Conservation (phyloP, 148 eudicot genomes). For the Dianthus caryophyllus region DNA sequence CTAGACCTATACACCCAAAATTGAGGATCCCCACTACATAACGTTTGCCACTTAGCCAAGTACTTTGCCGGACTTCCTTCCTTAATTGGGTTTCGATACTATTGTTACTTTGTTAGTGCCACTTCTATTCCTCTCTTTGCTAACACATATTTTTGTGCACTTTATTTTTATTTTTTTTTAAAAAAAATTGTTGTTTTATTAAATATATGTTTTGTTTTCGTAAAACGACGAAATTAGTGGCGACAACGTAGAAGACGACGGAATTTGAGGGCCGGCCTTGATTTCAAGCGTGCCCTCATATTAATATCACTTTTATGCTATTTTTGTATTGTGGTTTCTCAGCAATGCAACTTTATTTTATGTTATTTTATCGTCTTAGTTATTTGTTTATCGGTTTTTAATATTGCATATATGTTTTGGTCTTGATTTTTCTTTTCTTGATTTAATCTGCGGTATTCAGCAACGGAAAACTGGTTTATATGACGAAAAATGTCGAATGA, state of each 20-base stretch:
- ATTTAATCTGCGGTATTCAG: no score
- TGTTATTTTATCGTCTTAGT: no score
- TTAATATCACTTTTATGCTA: slow-evolving; percentile 1
- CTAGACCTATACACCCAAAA: slow-evolving; percentile 16
- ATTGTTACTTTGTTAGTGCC: slow-evolving; percentile 17
- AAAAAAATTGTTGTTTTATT: no score
- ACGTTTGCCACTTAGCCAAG: slow-evolving; percentile 12
- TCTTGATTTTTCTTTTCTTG: no score
- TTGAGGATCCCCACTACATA: slow-evolving; percentile 32
- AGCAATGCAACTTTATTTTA: not conserved
- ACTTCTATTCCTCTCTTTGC: slow-evolving; percentile 8
- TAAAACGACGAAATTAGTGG: slow-evolving; percentile 34
- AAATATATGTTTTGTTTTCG: slow-evolving; percentile 12
- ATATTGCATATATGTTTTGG: no score
- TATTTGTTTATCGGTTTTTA: no score
- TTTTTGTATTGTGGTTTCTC: not conserved
- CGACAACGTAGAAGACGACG: slow-evolving; percentile 34
- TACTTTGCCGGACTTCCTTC: slow-evolving; percentile 11
- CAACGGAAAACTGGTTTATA: no score
- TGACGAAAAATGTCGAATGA: no score
- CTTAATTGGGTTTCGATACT: slow-evolving; percentile 17
- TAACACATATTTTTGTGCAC: not conserved
- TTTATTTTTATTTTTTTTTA: not conserved
- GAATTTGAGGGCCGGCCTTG: slow-evolving; percentile 35
- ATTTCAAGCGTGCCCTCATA: slow-evolving; percentile 32